Evolutionary conservation across 805 yeast species (phyloP), one percentile per base, ranked within the genome.

Genomic region (Saturnispora silvae): DNA sequence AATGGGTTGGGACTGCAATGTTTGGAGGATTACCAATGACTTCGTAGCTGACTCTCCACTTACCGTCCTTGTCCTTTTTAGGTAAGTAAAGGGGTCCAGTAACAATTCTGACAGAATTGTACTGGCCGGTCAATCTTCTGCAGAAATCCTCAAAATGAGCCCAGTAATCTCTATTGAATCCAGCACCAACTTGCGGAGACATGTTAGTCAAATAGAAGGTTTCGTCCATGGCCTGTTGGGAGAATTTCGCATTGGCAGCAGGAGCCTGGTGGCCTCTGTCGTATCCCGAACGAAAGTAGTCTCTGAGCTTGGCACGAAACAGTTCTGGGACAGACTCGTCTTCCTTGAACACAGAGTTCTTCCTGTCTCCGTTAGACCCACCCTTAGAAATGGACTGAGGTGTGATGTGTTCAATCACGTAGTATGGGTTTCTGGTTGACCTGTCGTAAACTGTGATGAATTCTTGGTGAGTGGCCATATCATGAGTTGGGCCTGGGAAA

Each of bases 191-290:
- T 57, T 92, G 98, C 1, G 98, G 98, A 6, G 94, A 74, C 69
- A 92, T 89, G 59, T 92, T 92, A 5, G 95, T 79, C 49, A 92
- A 63, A 45, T 65, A 74, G 52, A 92, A 92, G 0, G 98, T 92
- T 56, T 89, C 95, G 59, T 92, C 80, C 97, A 92, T 89, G 15
- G 96, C 96, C 15, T 56, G 48, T 59, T 92, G 98, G 23, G 76
- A 75, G 61, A 75, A 92, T 54, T 84, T 86, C 19, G 97, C 96
- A 57, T 92, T 82, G 0, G 97, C 97, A 4, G 98, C 98, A 3
- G 98, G 96, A 0, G 95, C 96, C 50, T 83, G 85, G 59, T 92
- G 98, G 5, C 98, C 98, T 46, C 97, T 65, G 57, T 92, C 98
- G 59, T 84, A 92, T 1, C 98, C 98, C 23, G 92, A 78, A 49